Base-by-base conservation (phyloP, 768 basidiomycete genomes). In the Lanmaoa pseudosensibilis region DNA sequence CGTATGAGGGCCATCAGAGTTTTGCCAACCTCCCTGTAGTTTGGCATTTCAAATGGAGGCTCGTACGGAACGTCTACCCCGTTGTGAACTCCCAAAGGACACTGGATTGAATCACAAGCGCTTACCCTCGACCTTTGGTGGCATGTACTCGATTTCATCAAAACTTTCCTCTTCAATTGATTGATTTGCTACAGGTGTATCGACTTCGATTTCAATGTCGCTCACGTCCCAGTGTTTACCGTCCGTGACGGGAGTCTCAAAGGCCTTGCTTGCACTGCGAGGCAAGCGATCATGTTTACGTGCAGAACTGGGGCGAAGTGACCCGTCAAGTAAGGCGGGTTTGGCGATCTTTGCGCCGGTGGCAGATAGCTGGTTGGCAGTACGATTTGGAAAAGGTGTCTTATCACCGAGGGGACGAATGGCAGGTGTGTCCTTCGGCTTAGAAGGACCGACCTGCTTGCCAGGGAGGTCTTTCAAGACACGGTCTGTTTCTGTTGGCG, bases 161-260 rank as follows among this genome's bases (percentile, higher is more conserved):
- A 68, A 70, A 43, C 74, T 75, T 38, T 76, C 71, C 43, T 67
- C 71, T 53, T 63, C 59, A 0, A 63, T 58, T 0, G 65, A 59
- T 40, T 70, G 63, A 23, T 62, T 67, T 43, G 65, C 69, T 11
- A 51, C 59, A 12, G 58, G 49, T 7, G 38, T 49, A 15, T 65
- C 65, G 23, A 73, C 61, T 34, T 74, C 73, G 11, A 79, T 67
- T 36, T 77, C 78, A 15, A 72, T 73, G 45, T 90, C 88, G 61
- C 83, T 85, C 34, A 89, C 80, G 62, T 93, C 89, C 90, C 90
- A 93, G 54, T 87, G 83, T 59, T 84, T 78, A 3, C 87, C 88
- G 11, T 73, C 75, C 19, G 83, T 84, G 38, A 78, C 60, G 2
- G 91, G 91, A 0, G 91, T 92, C 64, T 87, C 78, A 59, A 88